phyloP scores from a whole-genome alignment of 2,329 filamentous ascomycete genomes.

The Pochonia chlamydosporia region DNA sequence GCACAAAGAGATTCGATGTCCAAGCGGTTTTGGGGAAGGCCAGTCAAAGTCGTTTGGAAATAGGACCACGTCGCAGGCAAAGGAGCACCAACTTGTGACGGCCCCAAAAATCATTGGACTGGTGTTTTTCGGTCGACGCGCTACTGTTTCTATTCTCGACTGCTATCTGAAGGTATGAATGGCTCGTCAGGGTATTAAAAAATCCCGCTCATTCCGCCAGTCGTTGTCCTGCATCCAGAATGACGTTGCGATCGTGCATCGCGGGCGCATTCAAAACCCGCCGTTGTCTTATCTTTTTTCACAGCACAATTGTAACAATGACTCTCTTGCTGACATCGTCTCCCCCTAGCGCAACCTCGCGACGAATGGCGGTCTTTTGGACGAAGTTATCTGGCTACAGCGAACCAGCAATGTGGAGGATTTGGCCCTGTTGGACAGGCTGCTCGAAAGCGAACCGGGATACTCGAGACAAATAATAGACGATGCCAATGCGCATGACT shows the following conservation, averaged over 20 bases:
- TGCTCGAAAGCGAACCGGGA: conserved; percentile 25
- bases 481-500: conserved; percentile 27
- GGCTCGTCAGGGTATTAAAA: too few relatives aligned
- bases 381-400: conserved; percentile 37
- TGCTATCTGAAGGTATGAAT: conserved; percentile 34
- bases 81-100: not conserved
- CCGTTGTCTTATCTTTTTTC: too few relatives aligned
- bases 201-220: too few relatives aligned
- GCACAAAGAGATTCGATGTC: not conserved
- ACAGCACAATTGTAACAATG: too few relatives aligned
- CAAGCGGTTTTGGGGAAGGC: not conserved
- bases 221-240: too few relatives aligned
- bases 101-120: conserved; percentile 31
- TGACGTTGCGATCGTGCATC: too few relatives aligned
- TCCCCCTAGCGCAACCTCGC: conserved; percentile 38
- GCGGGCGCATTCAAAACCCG: too few relatives aligned
- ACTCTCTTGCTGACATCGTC: too few relatives aligned
- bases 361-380: conserved; percentile 35
- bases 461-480: conserved; percentile 30
- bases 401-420: conserved; percentile 31
- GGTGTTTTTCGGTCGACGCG: conserved; percentile 39
- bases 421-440: conserved; percentile 30
- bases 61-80: not conserved
- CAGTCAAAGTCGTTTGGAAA: not conserved
- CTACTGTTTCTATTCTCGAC: conserved; percentile 37